A percentile compares a stretch with the other conserved stretches of the same genome.
Conservation (phyloP, 352 stramenopile species). For the Phytophthora nicotianae region DNA sequence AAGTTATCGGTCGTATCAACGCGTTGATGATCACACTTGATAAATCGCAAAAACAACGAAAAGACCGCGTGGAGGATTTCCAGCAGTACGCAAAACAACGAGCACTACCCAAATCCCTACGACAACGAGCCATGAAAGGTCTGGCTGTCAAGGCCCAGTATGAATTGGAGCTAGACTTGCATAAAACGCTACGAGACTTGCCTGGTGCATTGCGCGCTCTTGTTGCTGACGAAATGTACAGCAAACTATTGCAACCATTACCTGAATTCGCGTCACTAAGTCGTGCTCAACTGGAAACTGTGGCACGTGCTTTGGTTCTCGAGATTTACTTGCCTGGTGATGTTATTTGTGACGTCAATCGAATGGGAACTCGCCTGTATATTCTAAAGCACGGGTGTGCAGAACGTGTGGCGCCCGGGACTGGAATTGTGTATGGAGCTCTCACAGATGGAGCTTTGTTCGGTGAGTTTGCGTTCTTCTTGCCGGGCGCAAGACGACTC, state of each 20-base stretch:
- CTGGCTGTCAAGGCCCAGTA: slow-evolving; percentile 62
- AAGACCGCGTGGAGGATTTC: slow-evolving; percentile 63
- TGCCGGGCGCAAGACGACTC: slow-evolving; percentile 48
- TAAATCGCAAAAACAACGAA: slow-evolving; percentile 57
- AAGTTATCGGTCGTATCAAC: slow-evolving; percentile 76
- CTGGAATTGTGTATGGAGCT: slow-evolving; percentile 44
- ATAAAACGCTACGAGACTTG: slow-evolving; percentile 53
- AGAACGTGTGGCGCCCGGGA: slow-evolving; percentile 47
- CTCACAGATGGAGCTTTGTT: slow-evolving; percentile 49
- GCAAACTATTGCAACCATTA: slow-evolving; percentile 32
- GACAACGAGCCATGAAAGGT: slow-evolving; percentile 54
- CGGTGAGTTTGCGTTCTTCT: slow-evolving; percentile 70
- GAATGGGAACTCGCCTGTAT: slow-evolving; percentile 47
- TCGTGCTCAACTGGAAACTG: slow-evolving; percentile 49
- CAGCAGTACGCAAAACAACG: slow-evolving; percentile 72
- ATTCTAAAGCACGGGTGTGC: slow-evolving; percentile 56
- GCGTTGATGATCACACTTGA: slow-evolving; percentile 71
- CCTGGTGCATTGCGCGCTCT: slow-evolving; percentile 40
- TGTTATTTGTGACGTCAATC: slow-evolving; percentile 57
- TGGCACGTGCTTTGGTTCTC: slow-evolving; percentile 52
- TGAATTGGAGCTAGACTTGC: slow-evolving; percentile 42
- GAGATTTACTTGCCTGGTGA: slow-evolving; percentile 74
- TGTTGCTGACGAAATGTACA: slow-evolving; percentile 67
- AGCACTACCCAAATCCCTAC: slow-evolving; percentile 44
- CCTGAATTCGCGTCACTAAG: slow-evolving; percentile 47